phyloP scores from a whole-genome alignment of 2,329 filamentous ascomycete species.

The Cryphonectria radicalis region DNA sequence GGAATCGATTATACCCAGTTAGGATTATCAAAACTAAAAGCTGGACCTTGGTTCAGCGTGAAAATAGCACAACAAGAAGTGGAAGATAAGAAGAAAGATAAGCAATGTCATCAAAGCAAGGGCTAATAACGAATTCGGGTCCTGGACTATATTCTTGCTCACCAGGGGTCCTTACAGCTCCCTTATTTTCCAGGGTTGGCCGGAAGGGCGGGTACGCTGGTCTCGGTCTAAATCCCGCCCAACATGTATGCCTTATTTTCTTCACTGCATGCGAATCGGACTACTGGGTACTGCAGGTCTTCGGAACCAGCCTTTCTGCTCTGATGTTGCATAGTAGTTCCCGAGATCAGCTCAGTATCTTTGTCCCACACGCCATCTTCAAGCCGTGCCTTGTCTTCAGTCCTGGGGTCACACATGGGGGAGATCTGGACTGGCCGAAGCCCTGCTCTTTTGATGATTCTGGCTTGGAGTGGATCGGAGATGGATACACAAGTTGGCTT shows the following conservation, averaged over 20 bases:
- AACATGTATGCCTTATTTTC: neutral
- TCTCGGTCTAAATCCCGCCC: neutral
- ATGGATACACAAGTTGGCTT: neutral
- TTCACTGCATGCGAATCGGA: neutral
- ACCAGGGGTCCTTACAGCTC: neutral
- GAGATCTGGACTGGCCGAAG: neutral
- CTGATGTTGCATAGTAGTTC: neutral
- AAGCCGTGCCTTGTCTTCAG: neutral
- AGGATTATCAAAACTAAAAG: neutral
- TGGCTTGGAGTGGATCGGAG: neutral
- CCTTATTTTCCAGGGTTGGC: neutral
- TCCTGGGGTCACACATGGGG: neutral
- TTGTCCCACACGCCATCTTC: neutral
- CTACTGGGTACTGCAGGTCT: slow-evolving; percentile 4
- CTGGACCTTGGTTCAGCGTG: too few relatives aligned
- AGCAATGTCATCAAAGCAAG: neutral
- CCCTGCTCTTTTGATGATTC: neutral
- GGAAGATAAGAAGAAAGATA: neutral
- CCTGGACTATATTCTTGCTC: neutral
- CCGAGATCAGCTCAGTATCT: neutral
- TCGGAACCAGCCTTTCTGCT: neutral
- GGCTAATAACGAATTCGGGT: neutral
- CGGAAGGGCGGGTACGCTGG: neutral
- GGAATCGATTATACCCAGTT: neutral
- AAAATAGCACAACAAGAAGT: neutral